Base-by-base conservation (phyloP, 2,329 filamentous ascomycete genomes). In the Diaporthe nobilis region DNA sequence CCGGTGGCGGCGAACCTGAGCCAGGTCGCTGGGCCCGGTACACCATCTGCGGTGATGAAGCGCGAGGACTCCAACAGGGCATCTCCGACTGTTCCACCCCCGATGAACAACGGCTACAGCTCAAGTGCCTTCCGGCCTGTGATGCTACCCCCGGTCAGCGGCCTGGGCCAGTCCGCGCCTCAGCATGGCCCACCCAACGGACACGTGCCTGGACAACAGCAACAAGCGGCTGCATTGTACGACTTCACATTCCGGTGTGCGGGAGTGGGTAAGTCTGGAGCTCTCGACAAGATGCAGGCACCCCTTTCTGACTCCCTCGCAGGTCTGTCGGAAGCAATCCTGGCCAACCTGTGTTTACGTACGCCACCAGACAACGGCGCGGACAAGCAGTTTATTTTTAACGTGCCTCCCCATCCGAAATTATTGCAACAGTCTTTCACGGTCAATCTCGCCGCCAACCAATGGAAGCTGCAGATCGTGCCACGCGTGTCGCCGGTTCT, bases 371-470 rank as follows among this genome's bases (percentile, higher is more conserved):
- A 88, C 15, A 86, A 95, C 57, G 90, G 90, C 68, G 83, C 92
- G 3, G 86, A 91, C 12, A 89, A 90, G 37, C 91, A 90, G 37
- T 92, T 93, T 81, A 86, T 90, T 47, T 86, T 94, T 73, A 89
- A 90, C 49, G 85, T 98, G 44, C 87, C 89, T 2, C 92, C 95
- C 4, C 92, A 93, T 71, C 85, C 90, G 9, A 90, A 88, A 25
- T 88, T 93, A 79, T 89, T 91, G 39, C 91, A 94, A 75, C 93
- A 96, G 79, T 94, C 92, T 6, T 87, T 94, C 57, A 94, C 94
- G 8, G 86, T 97, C 73, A 93, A 92, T 75, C 86, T 97, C 13
- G 92, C 94, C 1, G 84, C 89, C 1, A 90, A 88, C 63, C 91
- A 95, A 80, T 92, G 91, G 79, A 92, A 93, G 75, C 85, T 98